phyloP scores from a whole-genome alignment of 179 eudicot genomes.

The Nepenthes alata region DNA sequence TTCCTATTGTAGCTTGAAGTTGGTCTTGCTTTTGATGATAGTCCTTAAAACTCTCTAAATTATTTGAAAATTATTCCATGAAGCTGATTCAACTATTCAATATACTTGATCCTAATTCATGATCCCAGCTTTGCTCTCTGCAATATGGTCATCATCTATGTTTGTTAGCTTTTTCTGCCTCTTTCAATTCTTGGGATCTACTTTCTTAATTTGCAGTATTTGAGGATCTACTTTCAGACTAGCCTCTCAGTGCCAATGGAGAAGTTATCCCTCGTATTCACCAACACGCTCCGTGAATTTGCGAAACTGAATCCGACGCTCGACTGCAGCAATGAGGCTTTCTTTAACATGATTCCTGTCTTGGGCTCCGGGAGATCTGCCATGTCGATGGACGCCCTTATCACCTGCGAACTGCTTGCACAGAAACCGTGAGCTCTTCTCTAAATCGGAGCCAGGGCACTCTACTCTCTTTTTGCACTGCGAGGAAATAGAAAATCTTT shows the following conservation, averaged over 20 bases:
- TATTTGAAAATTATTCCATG: too few relatives aligned
- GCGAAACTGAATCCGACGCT: constrained; percentile 25
- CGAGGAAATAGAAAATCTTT: background rate
- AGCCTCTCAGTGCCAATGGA: constrained; percentile 32
- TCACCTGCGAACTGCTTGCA: constrained; percentile 70
- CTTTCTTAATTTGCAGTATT: constrained; percentile 22
- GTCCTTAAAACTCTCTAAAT: too few relatives aligned
- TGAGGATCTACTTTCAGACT: constrained; percentile 54
- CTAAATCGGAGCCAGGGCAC: too few relatives aligned
- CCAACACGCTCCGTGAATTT: constrained; percentile 33
- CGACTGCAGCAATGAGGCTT: constrained; percentile 23
- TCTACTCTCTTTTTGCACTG: too few relatives aligned
- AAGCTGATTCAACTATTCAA: too few relatives aligned
- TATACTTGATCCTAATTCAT: too few relatives aligned
- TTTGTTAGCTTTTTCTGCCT: background rate
- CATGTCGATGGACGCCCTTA: constrained; percentile 41
- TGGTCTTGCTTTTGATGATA: too few relatives aligned
- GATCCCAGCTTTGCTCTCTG: too few relatives aligned
- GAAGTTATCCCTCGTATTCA: constrained; percentile 33
- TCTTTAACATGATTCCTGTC: constrained; percentile 72
- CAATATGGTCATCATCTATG: background rate
- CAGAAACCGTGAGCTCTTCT: constrained; percentile 17
- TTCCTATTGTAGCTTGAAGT: too few relatives aligned
- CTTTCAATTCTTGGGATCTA: background rate
- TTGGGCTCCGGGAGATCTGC: constrained; percentile 54